phyloP scores from a whole-genome alignment of 768 basidiomycete genomes.

The Tylopilus rubrobrunneus region DNA sequence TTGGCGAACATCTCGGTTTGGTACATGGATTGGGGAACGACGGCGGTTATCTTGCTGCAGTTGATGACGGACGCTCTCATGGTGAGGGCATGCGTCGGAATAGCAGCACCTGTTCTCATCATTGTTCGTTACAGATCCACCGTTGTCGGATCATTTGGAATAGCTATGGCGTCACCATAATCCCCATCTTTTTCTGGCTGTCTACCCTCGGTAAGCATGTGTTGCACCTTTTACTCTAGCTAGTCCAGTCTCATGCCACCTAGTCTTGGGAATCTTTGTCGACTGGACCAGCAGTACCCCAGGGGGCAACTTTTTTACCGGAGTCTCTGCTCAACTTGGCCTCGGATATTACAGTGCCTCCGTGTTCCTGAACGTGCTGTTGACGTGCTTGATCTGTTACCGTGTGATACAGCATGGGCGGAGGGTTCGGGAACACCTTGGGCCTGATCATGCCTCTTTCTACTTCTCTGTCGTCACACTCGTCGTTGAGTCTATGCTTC shows the following conservation, averaged over 20 bases:
- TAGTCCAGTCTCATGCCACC: not conserved
- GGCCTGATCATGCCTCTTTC: conserved; percentile 11
- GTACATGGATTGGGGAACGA: conserved; percentile 27
- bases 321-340: conserved; percentile 6
- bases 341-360: conserved; percentile 17
- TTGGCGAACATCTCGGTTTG: conserved; percentile 22
- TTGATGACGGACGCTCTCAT: conserved; percentile 34
- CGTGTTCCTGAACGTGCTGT: conserved; percentile 13
- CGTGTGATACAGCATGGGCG: conserved; percentile 10
- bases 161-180: conserved; percentile 2
- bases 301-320: conserved; percentile 15
- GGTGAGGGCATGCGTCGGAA: conserved; percentile 2
- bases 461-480: conserved; percentile 15
- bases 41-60: conserved; percentile 26
- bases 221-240: no score
- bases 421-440: conserved; percentile 7
- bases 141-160: conserved; percentile 38
- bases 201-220: conserved; percentile 15
- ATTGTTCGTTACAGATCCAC: conserved; percentile 30
- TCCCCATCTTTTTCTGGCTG: conserved; percentile 22
- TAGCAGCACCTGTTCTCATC: not conserved
- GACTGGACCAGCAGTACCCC: conserved; percentile 14
- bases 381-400: conserved; percentile 26
- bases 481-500: conserved; percentile 24
- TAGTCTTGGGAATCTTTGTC: conserved; percentile 17